These are phyloP conservation scores for Arthroderma uncinatum DNA, from an alignment of 2,329 filamentous ascomycete species.

Conservation along the genomic window DNA sequence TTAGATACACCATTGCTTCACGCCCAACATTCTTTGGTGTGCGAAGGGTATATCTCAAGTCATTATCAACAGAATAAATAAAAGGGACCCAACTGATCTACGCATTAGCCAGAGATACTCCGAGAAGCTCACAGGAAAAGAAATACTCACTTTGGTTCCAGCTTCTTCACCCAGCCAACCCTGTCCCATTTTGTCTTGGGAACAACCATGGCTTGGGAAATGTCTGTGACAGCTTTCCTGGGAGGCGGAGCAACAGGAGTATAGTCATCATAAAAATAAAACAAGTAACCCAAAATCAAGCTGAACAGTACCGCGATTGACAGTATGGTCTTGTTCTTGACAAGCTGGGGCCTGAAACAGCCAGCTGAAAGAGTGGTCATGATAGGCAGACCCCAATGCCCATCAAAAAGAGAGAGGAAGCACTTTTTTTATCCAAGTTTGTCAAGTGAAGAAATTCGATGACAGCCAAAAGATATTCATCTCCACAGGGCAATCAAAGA, in stretches of 20 bases:
- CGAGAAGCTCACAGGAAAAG: no score
- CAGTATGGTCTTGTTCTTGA: background rate
- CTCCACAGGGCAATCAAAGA: no score
- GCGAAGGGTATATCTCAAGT: slow-evolving; percentile 6
- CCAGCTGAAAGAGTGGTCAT: background rate
- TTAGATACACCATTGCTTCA: slow-evolving; percentile 12
- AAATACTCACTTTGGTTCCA: slow-evolving; percentile 9
- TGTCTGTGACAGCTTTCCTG: background rate
- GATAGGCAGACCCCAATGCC: background rate
- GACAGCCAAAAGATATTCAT: no score
- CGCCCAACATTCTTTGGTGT: slow-evolving; percentile 9
- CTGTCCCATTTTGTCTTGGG: slow-evolving; percentile 9
- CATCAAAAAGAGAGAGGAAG: background rate
- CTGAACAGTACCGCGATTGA: background rate
- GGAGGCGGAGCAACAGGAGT: background rate
- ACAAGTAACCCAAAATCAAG: background rate
- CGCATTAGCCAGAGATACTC: no score
- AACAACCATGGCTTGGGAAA: slow-evolving; percentile 6
- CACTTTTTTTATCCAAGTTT: background rate
- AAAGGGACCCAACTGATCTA: slow-evolving; percentile 11
- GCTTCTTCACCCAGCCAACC: slow-evolving; percentile 8
- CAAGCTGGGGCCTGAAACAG: background rate
- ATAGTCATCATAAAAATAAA: background rate
- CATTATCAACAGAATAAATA: slow-evolving; percentile 11
- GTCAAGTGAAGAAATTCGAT: no score